Evolutionary conservation across 1,284 basidiomycete genomes (phyloP).

Genomic region (Microbotryomycetes sp.): DNA sequence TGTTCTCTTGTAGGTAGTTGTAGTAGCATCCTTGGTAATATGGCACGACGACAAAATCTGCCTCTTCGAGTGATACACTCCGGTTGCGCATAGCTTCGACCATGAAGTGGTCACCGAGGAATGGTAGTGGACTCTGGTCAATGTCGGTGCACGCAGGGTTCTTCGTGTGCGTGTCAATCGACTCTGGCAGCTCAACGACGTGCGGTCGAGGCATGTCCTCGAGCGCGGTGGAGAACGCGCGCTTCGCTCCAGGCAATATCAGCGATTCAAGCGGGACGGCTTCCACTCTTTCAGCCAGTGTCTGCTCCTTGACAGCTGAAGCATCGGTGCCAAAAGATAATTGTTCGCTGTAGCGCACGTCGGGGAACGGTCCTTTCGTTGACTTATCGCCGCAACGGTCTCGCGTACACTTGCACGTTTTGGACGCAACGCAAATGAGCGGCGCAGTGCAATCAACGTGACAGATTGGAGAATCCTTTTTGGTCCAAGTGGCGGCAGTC

Average conservation of each 20-base stretch:
- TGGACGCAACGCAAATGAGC: conserved; percentile 31
- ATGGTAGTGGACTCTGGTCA: conserved; percentile 27
- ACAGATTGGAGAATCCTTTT: conserved; percentile 30
- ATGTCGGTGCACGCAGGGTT: conserved; percentile 29
- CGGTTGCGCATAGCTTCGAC: conserved; percentile 25
- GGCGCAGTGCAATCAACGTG: conserved; percentile 32
- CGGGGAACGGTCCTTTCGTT: conserved; percentile 13
- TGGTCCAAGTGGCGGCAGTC: conserved; percentile 26
- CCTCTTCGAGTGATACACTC: conserved; percentile 42
- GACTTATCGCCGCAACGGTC: conserved; percentile 31
- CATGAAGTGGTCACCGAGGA: conserved; percentile 34
- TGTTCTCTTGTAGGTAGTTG: conserved; percentile 39
- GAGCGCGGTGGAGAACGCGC: conserved; percentile 21
- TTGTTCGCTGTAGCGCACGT: conserved; percentile 16
- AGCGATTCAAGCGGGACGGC: conserved; percentile 30
- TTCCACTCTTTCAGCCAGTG: conserved; percentile 18
- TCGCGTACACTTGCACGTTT: conserved; percentile 34
- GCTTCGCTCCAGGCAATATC: conserved; percentile 30
- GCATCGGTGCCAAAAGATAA: conserved; percentile 15
- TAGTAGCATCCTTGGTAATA: conserved; percentile 46
- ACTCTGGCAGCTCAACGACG: conserved; percentile 27
- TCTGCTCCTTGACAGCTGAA: not conserved
- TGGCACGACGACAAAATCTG: conserved; percentile 44
- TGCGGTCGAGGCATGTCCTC: conserved; percentile 25
- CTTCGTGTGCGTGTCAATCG: conserved; percentile 31